Conservation (phyloP, 176 grass and related monocot genomes). For the Canna indica region DNA sequence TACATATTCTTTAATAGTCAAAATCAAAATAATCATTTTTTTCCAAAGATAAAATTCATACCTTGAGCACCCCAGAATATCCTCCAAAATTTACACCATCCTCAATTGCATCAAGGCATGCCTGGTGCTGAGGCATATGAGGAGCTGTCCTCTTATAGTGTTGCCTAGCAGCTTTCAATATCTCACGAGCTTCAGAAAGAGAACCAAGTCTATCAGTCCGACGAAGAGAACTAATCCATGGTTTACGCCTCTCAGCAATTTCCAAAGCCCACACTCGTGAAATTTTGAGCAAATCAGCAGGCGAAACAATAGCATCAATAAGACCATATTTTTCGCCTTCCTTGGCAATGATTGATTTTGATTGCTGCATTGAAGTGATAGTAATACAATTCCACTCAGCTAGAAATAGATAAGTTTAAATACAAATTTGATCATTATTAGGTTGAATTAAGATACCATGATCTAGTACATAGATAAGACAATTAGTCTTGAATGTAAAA, state of each 20-base stretch:
- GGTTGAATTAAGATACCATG: neutral
- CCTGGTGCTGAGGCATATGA: constrained; percentile 78
- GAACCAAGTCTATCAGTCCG: constrained; percentile 71
- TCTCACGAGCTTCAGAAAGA: constrained; percentile 64
- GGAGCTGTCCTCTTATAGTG: constrained; percentile 50
- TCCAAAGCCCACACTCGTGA: constrained; percentile 73
- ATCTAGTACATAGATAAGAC: too few species aligned
- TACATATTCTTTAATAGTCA: too few species aligned
- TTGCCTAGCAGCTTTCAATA: constrained; percentile 55
- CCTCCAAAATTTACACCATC: constrained; percentile 71
- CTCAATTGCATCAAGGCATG: constrained; percentile 70
- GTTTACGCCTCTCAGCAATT: constrained; percentile 59
- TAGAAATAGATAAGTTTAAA: neutral
- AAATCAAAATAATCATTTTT: neutral
- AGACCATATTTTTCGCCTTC: constrained; percentile 77
- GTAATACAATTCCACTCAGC: neutral
- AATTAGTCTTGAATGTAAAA: too few species aligned
- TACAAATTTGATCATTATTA: neutral
- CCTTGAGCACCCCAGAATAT: constrained; percentile 81
- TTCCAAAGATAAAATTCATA: constrained; percentile 8
- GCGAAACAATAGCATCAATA: constrained; percentile 58
- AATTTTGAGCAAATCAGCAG: constrained; percentile 58
- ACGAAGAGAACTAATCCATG: constrained; percentile 71
- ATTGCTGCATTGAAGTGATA: constrained; percentile 40
- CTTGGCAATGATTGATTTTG: constrained; percentile 57